Base-by-base conservation (phyloP, 768 basidiomycete genomes). In the Hygrocybe punicea region DNA sequence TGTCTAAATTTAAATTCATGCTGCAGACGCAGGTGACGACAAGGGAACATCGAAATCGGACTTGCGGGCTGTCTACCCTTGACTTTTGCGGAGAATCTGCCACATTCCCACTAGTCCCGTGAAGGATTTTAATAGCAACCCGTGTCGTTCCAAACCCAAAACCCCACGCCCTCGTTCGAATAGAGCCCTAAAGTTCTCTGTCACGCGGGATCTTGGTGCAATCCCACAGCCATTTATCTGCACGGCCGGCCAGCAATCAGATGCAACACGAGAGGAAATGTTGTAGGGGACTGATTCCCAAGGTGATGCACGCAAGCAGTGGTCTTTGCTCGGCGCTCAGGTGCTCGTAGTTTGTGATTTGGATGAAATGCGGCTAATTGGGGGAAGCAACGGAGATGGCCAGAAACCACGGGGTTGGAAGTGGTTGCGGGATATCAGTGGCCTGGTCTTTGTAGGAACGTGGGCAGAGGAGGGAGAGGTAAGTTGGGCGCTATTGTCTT, bases 301-400 rank as follows among this genome's bases (percentile, higher is more conserved):
- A 2, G 74, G 80, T 35, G 70, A 76, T 29, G 78, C 83, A 10
- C 76, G 80, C 48, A 69, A 67, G 16, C 74, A 80, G 37, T 91
- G 89, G 89, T 78, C 82, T 2, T 70, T 65, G 14, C 66, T 91
- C 0, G 86, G 84, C 57, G 77, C 83, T 9, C 84, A 87, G 51
- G 75, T 79, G 6, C 58, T 82, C 29, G 68, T 76, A 9, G 67
- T 77, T n/a, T 82, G 81, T 56, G 81, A 83, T 49, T 60, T 68
- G 3, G 73, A 78, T 6, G 69, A 73, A n/a, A 59, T 86, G 58
- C 70, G 74, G 51, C 73, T 66, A 25, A 89, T 89, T 65, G 86
- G 85, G 84, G 74, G 73, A 50, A 50, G 61, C 23, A 67, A 62
- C 14, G 65, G 58, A 47, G 57, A 60, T 24, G 59, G 59, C 16